Evolutionary conservation across 768 basidiomycete species (phyloP).

Genomic region (Gyrodon lividus): DNA sequence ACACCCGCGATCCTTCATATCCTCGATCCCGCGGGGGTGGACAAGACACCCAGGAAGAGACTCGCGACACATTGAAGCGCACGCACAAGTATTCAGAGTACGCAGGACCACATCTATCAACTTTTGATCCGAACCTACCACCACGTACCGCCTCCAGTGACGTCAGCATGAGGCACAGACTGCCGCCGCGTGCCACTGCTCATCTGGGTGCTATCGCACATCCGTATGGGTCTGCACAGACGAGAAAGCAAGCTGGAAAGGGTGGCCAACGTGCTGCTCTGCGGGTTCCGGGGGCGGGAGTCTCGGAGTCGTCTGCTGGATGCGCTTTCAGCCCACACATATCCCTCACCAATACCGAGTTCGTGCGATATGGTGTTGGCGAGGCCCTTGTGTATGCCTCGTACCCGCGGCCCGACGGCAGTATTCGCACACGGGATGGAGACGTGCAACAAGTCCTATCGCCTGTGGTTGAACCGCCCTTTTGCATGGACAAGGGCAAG

Average conservation of each 20-base stretch:
- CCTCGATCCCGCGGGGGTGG: constrained; percentile 8
- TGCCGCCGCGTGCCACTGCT: constrained; percentile 32
- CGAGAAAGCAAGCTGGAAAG: neutral
- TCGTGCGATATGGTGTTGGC: constrained; percentile 58
- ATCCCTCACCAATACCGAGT: constrained; percentile 28
- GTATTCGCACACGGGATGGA: neutral
- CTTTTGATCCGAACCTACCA: constrained; percentile 22
- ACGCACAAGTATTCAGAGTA: constrained; percentile 33
- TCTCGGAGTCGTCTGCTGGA: neutral
- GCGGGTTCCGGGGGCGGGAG: neutral
- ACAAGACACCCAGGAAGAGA: neutral
- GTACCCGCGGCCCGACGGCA: neutral
- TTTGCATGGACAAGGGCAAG: neutral
- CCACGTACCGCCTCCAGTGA: constrained; percentile 19
- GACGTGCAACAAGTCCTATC: neutral
- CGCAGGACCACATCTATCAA: constrained; percentile 42
- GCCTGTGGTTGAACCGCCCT: neutral
- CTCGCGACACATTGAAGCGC: constrained; percentile 11
- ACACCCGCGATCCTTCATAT: constrained; percentile 29
- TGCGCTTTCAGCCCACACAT: constrained; percentile 14
- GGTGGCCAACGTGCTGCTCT: neutral
- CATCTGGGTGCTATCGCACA: constrained; percentile 29
- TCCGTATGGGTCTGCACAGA: constrained; percentile 18
- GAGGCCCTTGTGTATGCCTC: constrained; percentile 58
- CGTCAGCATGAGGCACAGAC: constrained; percentile 36